A percentile compares a stretch with the other conserved stretches of the same genome.
phyloP scores from a whole-genome alignment of 2,329 filamentous ascomycete genomes.

The Sarocladium strictum region DNA sequence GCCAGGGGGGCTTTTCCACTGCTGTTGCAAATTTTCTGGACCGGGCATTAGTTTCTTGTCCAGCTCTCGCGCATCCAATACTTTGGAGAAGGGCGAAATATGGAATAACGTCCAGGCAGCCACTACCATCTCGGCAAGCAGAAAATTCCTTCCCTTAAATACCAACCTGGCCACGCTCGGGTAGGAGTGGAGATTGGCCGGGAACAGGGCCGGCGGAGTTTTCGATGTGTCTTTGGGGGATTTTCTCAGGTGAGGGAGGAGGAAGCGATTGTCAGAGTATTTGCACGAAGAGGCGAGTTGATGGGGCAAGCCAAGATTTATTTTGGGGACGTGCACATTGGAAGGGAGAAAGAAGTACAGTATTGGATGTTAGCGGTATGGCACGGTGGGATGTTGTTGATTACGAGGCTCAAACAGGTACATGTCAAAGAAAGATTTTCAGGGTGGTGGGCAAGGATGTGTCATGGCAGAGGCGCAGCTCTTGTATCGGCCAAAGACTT shows the following conservation, averaged over 20 bases:
- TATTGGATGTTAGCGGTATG: too few species aligned
- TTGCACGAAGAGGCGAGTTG: not conserved
- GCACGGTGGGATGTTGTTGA: too few species aligned
- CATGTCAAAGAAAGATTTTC: not conserved
- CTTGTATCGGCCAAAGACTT: not conserved
- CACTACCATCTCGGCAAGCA: not conserved
- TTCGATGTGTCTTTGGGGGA: not conserved
- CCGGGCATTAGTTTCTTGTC: too few species aligned
- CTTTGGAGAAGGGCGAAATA: not conserved
- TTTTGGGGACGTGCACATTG: not conserved
- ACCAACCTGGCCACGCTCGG: not conserved
- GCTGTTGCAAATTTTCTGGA: too few species aligned
- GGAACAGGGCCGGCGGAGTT: not conserved
- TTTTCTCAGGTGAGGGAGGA: too few species aligned
- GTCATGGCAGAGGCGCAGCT: not conserved
- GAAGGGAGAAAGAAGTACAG: not conserved
- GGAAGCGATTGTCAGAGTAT: not conserved
- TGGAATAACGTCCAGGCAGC: not conserved
- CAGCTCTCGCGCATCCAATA: not conserved
- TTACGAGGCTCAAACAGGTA: too few species aligned
- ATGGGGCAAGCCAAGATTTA: not conserved
- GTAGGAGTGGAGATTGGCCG: not conserved
- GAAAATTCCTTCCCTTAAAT: not conserved
- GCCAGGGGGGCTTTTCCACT: too few species aligned
- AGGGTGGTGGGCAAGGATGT: not conserved